Conservation (phyloP, 805 yeast genomes). For the Helenozyma rhizophorensis region DNA sequence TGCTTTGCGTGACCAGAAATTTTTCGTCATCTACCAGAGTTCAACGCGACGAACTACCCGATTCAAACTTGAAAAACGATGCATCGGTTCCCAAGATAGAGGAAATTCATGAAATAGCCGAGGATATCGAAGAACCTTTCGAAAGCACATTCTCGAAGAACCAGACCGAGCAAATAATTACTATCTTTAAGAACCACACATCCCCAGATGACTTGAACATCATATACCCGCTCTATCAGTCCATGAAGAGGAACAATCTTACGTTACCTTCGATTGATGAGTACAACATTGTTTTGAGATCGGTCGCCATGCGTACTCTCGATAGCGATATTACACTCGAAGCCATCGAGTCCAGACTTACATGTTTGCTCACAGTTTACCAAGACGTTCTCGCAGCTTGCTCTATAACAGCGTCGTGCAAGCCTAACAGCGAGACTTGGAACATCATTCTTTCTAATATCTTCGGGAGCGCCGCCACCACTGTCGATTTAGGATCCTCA, state of each 20-base stretch:
- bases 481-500: conserved; percentile 36
- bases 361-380: conserved; percentile 60
- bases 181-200: conserved; percentile 13
- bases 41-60: conserved; percentile 1
- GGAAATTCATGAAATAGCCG: background rate
- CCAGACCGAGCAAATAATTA: conserved; percentile 18
- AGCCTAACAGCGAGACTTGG: conserved; percentile 56
- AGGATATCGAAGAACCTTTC: conserved; percentile 9
- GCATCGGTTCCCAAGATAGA: background rate
- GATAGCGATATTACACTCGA: conserved; percentile 25
- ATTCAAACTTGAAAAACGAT: conserved; percentile 2
- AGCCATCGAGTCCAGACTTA: conserved; percentile 56
- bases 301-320: conserved; percentile 48
- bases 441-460: conserved; percentile 45
- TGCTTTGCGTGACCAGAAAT: conserved; percentile 5
- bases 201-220: conserved; percentile 24
- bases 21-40: conserved; percentile 5
- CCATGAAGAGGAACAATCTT: conserved; percentile 32
- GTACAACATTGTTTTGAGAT: conserved; percentile 52
- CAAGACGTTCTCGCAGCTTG: conserved; percentile 50
- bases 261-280: conserved; percentile 47
- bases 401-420: conserved; percentile 21
- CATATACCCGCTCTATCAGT: conserved; percentile 39
- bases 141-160: conserved; percentile 16
- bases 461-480: conserved; percentile 43